A percentile compares a stretch with the other conserved stretches of the same genome.
Conservation (phyloP, 148 eudicot species). For the Camellia sinensis region DNA sequence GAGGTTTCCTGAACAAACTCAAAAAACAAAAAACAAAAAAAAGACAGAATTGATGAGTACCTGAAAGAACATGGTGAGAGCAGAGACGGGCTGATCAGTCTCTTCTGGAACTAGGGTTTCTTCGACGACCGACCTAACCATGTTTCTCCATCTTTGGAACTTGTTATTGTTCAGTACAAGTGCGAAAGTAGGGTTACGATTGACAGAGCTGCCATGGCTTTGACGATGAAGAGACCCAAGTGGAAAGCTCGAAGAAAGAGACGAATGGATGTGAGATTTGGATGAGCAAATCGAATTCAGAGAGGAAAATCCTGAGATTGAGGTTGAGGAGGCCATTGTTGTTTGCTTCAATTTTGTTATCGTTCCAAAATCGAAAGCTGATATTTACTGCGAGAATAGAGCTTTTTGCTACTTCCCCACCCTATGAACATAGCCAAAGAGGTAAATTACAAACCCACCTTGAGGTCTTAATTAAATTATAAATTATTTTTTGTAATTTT, state of each 20-base stretch:
- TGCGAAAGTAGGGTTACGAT: slow-evolving; percentile 10
- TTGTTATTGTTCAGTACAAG: background rate
- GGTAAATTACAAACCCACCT: too few relatives aligned
- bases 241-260: slow-evolving; percentile 11
- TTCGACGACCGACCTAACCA: slow-evolving; percentile 40
- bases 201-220: slow-evolving; percentile 16
- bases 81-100: slow-evolving; percentile 59
- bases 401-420: background rate
- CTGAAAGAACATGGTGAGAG: slow-evolving; percentile 82
- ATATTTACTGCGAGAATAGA: too few relatives aligned
- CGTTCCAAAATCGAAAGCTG: background rate
- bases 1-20: background rate
- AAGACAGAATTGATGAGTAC: slow-evolving; percentile 20
- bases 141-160: slow-evolving; percentile 21
- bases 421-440: too few relatives aligned
- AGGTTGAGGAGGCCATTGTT: slow-evolving; percentile 31
- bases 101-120: slow-evolving; percentile 30
- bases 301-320: slow-evolving; percentile 33
- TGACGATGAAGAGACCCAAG: slow-evolving; percentile 12
- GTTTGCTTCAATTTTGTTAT: background rate
- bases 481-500: too few relatives aligned
- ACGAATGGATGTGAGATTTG: slow-evolving; percentile 14
- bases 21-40: background rate
- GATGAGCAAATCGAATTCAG: slow-evolving; percentile 20
- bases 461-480: too few relatives aligned